Conservation (phyloP, 2,329 filamentous ascomycete species). For the Fusarium nanum region DNA sequence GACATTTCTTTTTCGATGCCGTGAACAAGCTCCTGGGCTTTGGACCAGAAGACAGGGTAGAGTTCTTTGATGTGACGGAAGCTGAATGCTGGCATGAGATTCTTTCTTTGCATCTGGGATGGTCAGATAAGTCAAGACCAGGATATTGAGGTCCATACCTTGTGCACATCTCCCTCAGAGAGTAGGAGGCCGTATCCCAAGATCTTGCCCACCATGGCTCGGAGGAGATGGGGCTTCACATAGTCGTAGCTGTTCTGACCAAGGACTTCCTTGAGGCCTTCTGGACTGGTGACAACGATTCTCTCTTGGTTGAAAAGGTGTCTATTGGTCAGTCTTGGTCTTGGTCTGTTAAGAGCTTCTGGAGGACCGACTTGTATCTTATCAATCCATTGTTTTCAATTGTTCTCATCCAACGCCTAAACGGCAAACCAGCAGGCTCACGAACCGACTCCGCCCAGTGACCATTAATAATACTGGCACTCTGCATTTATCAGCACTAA, state of each 20-base stretch:
- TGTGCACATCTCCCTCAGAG: slow-evolving; percentile 30
- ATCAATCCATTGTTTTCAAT: slow-evolving; percentile 36
- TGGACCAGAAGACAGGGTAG: slow-evolving; percentile 31
- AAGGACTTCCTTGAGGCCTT: slow-evolving; percentile 30
- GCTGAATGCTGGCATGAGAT: slow-evolving; percentile 37
- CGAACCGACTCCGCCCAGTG: slow-evolving; percentile 35
- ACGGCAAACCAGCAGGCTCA: slow-evolving; percentile 30
- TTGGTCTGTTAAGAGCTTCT: fast-evolving
- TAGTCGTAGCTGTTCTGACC: slow-evolving; percentile 33
- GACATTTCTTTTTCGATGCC: slow-evolving; percentile 9
- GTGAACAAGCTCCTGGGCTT: slow-evolving; percentile 22
- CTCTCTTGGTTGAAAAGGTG: slow-evolving; percentile 36
- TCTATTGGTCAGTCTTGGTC: neutral
- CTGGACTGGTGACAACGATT: slow-evolving; percentile 18
- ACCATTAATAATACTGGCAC: slow-evolving; percentile 19
- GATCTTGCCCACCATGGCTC: slow-evolving; percentile 33
- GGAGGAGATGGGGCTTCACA: slow-evolving; percentile 31
- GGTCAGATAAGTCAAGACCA: neutral
- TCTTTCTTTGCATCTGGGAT: slow-evolving; percentile 28
- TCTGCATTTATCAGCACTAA: neutral
- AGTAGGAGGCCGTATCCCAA: slow-evolving; percentile 13
- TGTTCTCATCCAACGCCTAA: slow-evolving; percentile 29
- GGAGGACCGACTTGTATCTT: slow-evolving; percentile 14
- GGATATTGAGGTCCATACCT: fast-evolving
- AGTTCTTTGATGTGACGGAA: slow-evolving; percentile 35